These are phyloP conservation scores for Neonothopanus nambi DNA, from an alignment of 1,284 basidiomycete species.

Conservation along the genomic window DNA sequence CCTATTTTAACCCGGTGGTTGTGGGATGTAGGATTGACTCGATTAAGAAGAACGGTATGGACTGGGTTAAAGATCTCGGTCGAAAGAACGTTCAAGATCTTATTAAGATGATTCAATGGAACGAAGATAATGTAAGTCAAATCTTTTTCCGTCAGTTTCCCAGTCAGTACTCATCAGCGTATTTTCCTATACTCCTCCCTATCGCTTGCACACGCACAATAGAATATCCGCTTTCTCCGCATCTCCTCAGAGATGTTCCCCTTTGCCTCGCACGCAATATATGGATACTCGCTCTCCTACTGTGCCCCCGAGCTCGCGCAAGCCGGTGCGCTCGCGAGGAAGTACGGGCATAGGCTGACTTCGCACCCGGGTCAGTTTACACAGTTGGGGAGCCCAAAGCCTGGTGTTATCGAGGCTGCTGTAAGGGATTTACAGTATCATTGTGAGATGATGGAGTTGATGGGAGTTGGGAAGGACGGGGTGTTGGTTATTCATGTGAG, in stretches of 20 bases:
- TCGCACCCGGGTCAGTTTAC: slow-evolving; percentile 89
- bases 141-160: slow-evolving; percentile 16
- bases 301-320: slow-evolving; percentile 50
- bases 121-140: slow-evolving; percentile 63
- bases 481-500: slow-evolving; percentile 79
- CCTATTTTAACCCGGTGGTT: neutral
- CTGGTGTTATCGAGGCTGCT: slow-evolving; percentile 72
- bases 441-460: slow-evolving; percentile 81
- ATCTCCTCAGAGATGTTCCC: slow-evolving; percentile 92
- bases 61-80: slow-evolving; percentile 79
- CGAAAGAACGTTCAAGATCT: slow-evolving; percentile 76
- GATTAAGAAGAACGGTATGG: slow-evolving; percentile 79
- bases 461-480: slow-evolving; percentile 75
- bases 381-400: slow-evolving; percentile 78
- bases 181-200: neutral
- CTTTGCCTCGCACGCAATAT: slow-evolving; percentile 79
- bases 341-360: slow-evolving; percentile 81
- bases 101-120: slow-evolving; percentile 79
- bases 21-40: slow-evolving; percentile 62
- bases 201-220: neutral
- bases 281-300: slow-evolving; percentile 81
- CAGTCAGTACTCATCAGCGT: no score
- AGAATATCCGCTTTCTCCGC: slow-evolving; percentile 78
- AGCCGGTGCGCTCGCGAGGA: slow-evolving; percentile 75
- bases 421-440: slow-evolving; percentile 84